Evolutionary conservation across 176 grass and related monocot genomes (phyloP).

Genomic region (Oryza glaberrima): DNA sequence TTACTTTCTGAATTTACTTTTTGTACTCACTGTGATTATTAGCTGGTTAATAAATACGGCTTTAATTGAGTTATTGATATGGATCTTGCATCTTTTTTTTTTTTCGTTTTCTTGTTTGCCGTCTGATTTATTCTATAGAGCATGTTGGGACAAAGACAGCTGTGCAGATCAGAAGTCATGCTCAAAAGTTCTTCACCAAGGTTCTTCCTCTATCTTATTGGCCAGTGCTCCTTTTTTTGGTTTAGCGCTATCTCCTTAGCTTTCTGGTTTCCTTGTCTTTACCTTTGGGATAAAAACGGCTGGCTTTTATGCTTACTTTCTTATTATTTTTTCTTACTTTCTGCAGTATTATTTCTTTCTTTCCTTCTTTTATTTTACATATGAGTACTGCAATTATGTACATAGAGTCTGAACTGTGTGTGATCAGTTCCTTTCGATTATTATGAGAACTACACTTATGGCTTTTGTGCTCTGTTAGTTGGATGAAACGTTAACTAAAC

Average conservation of each 20-base stretch:
- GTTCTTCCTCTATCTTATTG: constrained; percentile 58
- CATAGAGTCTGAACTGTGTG: constrained; percentile 19
- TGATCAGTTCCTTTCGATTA: constrained; percentile 27
- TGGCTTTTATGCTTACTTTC: background rate
- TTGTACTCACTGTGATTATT: constrained; percentile 19
- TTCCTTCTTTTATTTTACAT: constrained; percentile 22
- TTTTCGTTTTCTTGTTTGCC: constrained; percentile 29
- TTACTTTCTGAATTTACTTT: background rate
- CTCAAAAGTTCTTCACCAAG: constrained; percentile 99
- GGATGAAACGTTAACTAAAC: constrained; percentile 14
- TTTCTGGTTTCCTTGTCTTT: constrained; percentile 22
- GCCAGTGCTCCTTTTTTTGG: constrained; percentile 34
- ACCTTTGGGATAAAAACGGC: constrained; percentile 16
- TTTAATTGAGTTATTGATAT: constrained; percentile 45
- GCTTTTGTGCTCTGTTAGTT: constrained; percentile 7
- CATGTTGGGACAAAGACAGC: constrained; percentile 98
- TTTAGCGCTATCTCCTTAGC: constrained; percentile 21
- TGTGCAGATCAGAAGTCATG: constrained; percentile 98
- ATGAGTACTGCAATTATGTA: background rate
- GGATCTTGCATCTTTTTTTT: constrained; percentile 44
- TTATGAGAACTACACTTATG: constrained; percentile 2
- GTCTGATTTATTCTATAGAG: constrained; percentile 61
- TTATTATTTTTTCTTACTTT: constrained; percentile 20
- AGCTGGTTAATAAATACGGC: constrained; percentile 9
- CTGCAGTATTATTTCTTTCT: constrained; percentile 2